Percentiles rank a stretch among this genome's conserved stretches.
phyloP scores from a whole-genome alignment of 176 grass and related monocot species.

The Aechmea fasciata region DNA sequence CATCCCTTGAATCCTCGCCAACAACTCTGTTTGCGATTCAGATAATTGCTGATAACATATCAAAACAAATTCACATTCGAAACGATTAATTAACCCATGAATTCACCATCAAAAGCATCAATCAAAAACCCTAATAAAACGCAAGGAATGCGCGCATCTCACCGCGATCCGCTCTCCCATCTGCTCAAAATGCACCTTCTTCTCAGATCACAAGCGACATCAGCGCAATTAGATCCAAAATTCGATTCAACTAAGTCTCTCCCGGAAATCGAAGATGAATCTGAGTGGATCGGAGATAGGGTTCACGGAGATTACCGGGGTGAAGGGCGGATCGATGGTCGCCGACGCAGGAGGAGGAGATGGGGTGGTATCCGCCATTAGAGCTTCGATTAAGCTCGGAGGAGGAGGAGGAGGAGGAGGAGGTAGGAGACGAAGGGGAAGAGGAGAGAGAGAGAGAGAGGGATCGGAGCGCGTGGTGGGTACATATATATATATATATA shows the following conservation, averaged over 20 bases:
- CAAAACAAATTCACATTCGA: not conserved
- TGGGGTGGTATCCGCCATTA: constrained; percentile 30
- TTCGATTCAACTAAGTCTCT: not conserved
- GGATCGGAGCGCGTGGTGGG: constrained; percentile 7
- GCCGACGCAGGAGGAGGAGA: constrained; percentile 8
- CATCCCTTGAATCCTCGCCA: constrained; percentile 37
- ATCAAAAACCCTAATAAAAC: constrained; percentile 1
- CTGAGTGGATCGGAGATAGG: too few species aligned
- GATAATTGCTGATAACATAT: not conserved
- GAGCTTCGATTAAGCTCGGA: not conserved
- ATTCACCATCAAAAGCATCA: not conserved
- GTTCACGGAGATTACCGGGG: too few species aligned
- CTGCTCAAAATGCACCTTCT: constrained; percentile 22
- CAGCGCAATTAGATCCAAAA: not conserved
- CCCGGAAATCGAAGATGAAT: too few species aligned
- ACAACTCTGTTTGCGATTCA: not conserved
- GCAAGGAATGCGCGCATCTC: constrained; percentile 2
- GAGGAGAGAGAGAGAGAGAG: not conserved
- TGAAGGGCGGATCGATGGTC: too few species aligned
- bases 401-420: too few species aligned
- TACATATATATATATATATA: too few species aligned
- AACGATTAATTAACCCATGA: not conserved
- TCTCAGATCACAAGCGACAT: constrained; percentile 5
- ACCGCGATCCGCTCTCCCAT: constrained; percentile 21
- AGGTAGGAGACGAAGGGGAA: too few species aligned